Base-by-base conservation (phyloP, 176 grass and related monocot genomes). In the Oryza meridionalis region DNA sequence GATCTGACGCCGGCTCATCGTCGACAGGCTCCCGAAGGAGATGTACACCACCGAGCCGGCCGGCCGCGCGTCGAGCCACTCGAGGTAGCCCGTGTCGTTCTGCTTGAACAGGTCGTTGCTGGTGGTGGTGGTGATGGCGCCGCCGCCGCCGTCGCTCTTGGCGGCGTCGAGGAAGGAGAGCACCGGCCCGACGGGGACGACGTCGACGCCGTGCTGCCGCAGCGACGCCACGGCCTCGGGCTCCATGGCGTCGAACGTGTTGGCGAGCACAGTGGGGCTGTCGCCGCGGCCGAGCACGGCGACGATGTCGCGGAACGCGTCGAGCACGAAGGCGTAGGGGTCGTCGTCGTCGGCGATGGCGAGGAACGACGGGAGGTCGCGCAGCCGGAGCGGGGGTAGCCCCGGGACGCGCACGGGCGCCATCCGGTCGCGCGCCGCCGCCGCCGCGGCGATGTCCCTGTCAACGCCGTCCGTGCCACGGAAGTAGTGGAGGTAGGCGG, bases 171-270 rank as follows among this genome's bases (percentile, higher is more conserved):
- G 49, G 76, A 65, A 88, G 51, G 92, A 83, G 51, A 92, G 75
- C n/a, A 92, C 75, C 21, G 94, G 94, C 5, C 94, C 94, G 1
- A 97, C 27, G 44, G 88, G 44, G 64, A 91, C 26, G 46, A 94
- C 2, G 53, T 96, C 67, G 24, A 85, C 7, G 24, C 86, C 75
- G 29, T 86, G 55, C 73, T 81, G 26, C 14, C 62, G 58, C 7
- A 87, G 72, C 15, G 81, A 80, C 40, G 64, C 73, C 26, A 92
- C 44, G 1, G 59, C 86, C 15, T 89, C 86, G 16, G 66, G 50
- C 76, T 97, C 94, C 55, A 94, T 46, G 32, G 79, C 86, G 1
- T 97, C 88, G 62, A 88, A 92, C 25, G 94, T 91, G 84, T 97
- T 97, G 58, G 77, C 80, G 74, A 94, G 82, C 44, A 97, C 70